Conservation (phyloP, 2,329 filamentous ascomycete species). For the Monosporascus sp. region DNA sequence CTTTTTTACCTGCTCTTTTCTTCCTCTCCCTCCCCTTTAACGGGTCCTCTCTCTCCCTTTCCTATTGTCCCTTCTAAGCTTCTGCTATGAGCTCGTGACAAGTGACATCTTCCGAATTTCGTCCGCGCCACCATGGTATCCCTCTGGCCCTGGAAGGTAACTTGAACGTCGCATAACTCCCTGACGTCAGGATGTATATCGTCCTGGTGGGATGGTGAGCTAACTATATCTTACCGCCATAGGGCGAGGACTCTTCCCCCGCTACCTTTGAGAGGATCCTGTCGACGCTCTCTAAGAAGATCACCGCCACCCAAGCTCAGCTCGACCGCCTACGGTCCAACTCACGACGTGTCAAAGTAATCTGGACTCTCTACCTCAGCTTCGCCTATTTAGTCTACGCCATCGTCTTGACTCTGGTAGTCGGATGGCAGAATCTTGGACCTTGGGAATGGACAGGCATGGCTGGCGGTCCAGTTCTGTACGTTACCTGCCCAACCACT, state of each 20-base stretch:
- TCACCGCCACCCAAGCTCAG: constrained; percentile 65
- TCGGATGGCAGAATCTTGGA: constrained; percentile 77
- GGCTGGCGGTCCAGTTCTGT: constrained; percentile 73
- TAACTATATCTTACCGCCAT: constrained; percentile 2
- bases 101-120: background rate
- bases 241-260: constrained; percentile 77
- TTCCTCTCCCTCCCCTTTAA: background rate
- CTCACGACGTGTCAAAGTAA: constrained; percentile 72
- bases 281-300: constrained; percentile 75
- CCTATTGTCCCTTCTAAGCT: background rate
- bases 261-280: constrained; percentile 92
- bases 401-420: constrained; percentile 75
- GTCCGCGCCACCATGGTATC: constrained; percentile 59
- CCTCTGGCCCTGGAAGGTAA: constrained; percentile 79
- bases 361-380: constrained; percentile 85
- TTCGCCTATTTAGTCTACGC: constrained; percentile 87
- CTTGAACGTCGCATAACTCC: constrained; percentile 10
- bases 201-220: background rate
- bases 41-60: background rate
- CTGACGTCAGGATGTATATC: no score
- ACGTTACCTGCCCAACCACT: constrained; percentile 26
- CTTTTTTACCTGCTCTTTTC: background rate
- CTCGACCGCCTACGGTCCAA: constrained; percentile 69
- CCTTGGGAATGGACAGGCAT: constrained; percentile 73
- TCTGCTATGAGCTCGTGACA: background rate